A percentile compares a stretch with the other conserved stretches of the same genome.
Evolutionary conservation across 257 asterid genomes (phyloP).

Genomic region (Paulownia fortunei): DNA sequence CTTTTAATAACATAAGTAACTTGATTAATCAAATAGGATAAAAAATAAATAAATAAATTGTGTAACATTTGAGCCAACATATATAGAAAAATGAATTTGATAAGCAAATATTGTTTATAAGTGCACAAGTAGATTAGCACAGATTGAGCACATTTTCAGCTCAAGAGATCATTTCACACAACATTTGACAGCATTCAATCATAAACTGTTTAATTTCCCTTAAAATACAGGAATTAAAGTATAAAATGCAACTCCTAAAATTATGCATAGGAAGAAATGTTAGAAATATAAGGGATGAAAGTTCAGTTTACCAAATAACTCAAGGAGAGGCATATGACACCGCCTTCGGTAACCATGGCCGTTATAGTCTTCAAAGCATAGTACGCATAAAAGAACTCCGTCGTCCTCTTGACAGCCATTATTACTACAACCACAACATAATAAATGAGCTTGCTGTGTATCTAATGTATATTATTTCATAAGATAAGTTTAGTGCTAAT

Average conservation of each 20-base stretch:
- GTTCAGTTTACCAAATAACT: slow-evolving; percentile 55
- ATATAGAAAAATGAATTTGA: background rate
- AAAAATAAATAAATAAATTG: background rate
- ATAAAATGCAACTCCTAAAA: background rate
- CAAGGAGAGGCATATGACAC: slow-evolving; percentile 54
- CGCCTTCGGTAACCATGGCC: slow-evolving; percentile 55
- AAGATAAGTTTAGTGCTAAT: slow-evolving; percentile 38
- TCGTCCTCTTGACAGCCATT: slow-evolving; percentile 52
- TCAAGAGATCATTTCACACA: background rate
- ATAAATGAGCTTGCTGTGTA: too few species aligned
- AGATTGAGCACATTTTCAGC: too few species aligned
- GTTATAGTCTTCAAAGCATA: slow-evolving; percentile 57
- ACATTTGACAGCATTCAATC: background rate
- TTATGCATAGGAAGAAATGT: background rate
- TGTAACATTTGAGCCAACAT: background rate
- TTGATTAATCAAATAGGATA: background rate
- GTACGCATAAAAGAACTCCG: slow-evolving; percentile 54
- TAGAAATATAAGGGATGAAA: background rate
- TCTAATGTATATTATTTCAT: background rate
- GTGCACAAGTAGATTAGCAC: background rate
- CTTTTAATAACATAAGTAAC: background rate
- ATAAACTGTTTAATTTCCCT: too few species aligned
- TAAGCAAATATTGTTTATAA: slow-evolving; percentile 21
- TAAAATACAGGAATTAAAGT: too few species aligned
- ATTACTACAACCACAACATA: slow-evolving; percentile 44